These are phyloP conservation scores for Huntiella bhutanensis DNA, from an alignment of 2,329 filamentous ascomycete species.

Conservation along the genomic window DNA sequence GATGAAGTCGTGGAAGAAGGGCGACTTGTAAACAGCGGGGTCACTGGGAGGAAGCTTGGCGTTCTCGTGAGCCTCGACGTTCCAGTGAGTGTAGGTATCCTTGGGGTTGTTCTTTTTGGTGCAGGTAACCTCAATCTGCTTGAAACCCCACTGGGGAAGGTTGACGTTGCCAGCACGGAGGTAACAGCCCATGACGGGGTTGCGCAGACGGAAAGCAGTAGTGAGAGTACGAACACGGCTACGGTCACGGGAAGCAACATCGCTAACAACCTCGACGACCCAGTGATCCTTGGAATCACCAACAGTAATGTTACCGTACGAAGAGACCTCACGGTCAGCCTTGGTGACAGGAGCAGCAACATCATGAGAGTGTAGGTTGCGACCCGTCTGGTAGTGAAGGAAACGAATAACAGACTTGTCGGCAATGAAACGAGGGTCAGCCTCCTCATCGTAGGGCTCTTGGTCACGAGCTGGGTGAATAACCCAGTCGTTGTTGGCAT, in stretches of 20 bases:
- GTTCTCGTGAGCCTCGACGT: slow-evolving; percentile 87
- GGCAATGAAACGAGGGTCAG: slow-evolving; percentile 54
- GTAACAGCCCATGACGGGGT: slow-evolving; percentile 73
- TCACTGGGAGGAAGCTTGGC: slow-evolving; percentile 79
- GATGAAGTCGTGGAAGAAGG: slow-evolving; percentile 93
- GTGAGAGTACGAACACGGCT: slow-evolving; percentile 79
- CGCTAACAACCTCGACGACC: slow-evolving; percentile 77
- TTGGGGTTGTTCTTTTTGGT: slow-evolving; percentile 80
- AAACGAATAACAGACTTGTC: slow-evolving; percentile 67
- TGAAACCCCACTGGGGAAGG: slow-evolving; percentile 97
- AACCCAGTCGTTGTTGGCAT: slow-evolving; percentile 99
- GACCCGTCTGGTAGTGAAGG: slow-evolving; percentile 86
- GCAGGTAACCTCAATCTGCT: slow-evolving; percentile 96
- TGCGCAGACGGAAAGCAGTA: slow-evolving; percentile 75
- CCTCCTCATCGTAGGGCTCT: slow-evolving; percentile 50
- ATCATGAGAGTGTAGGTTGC: slow-evolving; percentile 88
- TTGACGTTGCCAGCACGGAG: slow-evolving; percentile 90
- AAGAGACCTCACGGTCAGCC: slow-evolving; percentile 79
- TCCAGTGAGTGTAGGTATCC: slow-evolving; percentile 96
- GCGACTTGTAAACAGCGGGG: slow-evolving; percentile 83
- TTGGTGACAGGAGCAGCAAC: slow-evolving; percentile 81
- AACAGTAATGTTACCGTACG: slow-evolving; percentile 85
- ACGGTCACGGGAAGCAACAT: slow-evolving; percentile 71
- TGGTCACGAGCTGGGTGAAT: slow-evolving; percentile 84
- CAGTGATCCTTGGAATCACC: slow-evolving; percentile 98